A percentile compares a stretch with the other conserved stretches of the same genome.
These are phyloP conservation scores for Eutrema heterophyllum DNA, from an alignment of 345 rosid genomes.

Conservation along the genomic window DNA sequence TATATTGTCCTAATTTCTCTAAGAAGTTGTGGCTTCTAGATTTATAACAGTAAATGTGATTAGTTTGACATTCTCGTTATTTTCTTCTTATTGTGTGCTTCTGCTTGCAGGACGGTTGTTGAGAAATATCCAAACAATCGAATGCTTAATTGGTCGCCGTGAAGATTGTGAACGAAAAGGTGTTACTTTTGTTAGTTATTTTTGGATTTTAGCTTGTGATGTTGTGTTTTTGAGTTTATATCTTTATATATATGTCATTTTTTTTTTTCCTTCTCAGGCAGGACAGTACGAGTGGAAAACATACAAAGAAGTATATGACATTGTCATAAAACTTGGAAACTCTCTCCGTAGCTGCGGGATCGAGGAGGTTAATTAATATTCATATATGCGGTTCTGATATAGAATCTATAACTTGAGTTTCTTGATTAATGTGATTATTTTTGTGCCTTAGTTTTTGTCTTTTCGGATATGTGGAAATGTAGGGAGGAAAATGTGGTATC, in stretches of 20 bases:
- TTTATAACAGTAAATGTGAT: not conserved
- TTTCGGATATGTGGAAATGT: not conserved
- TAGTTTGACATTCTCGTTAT: no score
- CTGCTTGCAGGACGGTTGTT: conserved; percentile 54
- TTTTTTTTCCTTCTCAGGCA: conserved; percentile 41
- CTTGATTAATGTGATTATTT: not conserved
- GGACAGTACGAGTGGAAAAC: conserved; percentile 72
- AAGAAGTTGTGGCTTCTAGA: no score
- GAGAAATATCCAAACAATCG: conserved; percentile 59
- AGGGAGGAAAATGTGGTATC: conserved; percentile 81
- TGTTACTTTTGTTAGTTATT: not conserved
- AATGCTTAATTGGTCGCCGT: conserved; percentile 78
- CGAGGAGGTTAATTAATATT: conserved; percentile 40
- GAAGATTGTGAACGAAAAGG: conserved; percentile 68
- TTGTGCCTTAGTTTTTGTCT: not conserved
- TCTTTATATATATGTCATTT: not conserved
- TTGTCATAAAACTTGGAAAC: conserved; percentile 66
- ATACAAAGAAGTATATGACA: conserved; percentile 64
- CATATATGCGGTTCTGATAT: not conserved
- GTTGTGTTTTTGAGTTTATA: not conserved
- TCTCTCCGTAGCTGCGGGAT: conserved; percentile 67
- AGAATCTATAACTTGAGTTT: not conserved
- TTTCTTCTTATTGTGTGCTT: not conserved
- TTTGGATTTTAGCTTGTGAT: not conserved
- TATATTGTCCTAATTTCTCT: no score